A percentile compares a stretch with the other conserved stretches of the same genome.
These are phyloP conservation scores for Chimonanthus praecox DNA, from an alignment of 164 flowering plant species.

Conservation along the genomic window DNA sequence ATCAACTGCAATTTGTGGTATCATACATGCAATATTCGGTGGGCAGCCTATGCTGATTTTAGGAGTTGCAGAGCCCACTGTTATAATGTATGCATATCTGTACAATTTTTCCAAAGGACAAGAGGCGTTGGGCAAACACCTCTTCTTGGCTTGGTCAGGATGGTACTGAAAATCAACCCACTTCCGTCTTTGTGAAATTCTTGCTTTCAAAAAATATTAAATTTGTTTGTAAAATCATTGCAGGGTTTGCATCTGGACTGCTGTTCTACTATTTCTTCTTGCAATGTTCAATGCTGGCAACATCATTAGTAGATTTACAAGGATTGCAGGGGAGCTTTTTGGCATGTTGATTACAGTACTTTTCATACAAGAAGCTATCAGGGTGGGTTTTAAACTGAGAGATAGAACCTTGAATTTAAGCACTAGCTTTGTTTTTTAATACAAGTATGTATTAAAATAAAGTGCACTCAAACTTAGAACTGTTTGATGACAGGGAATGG, in stretches of 20 bases:
- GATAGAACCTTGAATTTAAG: not conserved
- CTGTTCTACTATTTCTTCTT: constrained; percentile 39
- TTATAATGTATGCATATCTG: constrained; percentile 56
- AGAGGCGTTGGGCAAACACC: constrained; percentile 29
- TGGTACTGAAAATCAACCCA: constrained; percentile 30
- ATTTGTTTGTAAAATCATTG: not conserved
- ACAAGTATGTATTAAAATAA: not conserved
- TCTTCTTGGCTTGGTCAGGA: constrained; percentile 59
- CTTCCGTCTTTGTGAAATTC: not conserved
- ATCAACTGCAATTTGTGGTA: constrained; percentile 66
- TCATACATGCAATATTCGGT: constrained; percentile 53
- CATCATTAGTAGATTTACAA: constrained; percentile 45
- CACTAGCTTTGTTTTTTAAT: not conserved
- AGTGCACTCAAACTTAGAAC: not conserved
- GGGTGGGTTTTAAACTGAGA: constrained; percentile 22
- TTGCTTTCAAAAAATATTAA: not conserved
- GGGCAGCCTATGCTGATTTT: constrained; percentile 58
- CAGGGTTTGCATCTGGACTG: constrained; percentile 66
- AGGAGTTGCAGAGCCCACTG: constrained; percentile 72
- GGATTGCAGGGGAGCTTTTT: constrained; percentile 61
- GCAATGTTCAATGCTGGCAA: constrained; percentile 54
- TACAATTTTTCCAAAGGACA: constrained; percentile 38
- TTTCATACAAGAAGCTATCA: constrained; percentile 49
- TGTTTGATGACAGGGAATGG: constrained; percentile 34
- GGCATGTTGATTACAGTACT: constrained; percentile 55